Evolutionary conservation across 1,284 basidiomycete species (phyloP), one percentile per base, ranked within the genome.

Genomic region (Ceraceosorus guamensis): DNA sequence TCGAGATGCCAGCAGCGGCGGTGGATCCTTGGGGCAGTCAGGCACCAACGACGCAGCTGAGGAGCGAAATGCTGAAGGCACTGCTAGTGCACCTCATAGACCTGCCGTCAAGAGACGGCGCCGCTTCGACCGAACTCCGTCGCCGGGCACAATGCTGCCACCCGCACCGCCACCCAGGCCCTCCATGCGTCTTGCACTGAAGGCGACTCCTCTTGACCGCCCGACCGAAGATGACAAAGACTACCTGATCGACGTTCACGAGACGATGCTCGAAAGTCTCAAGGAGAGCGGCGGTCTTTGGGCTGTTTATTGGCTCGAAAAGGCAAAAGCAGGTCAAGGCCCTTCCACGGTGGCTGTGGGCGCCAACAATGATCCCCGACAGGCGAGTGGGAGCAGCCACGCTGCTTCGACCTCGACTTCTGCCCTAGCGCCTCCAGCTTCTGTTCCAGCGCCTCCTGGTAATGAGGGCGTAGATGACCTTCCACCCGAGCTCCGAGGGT

Each of bases 211-310:
- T 16, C 11, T 41, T 16, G 39, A 16, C 39, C 39, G 39, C 1
- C 35, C 35, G 0, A 50, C 46, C 8, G 46, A 11, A 31, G 47
- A 45, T 14, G 52, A 70, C 39, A 58, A 53, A 5, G 65, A 63
- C 48, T 75, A 75, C 55, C 60, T 73, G 30, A 60, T 68, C 59
- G 61, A 68, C 33, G 63, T 75, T 1, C 73, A 71, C 3, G 58
- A 66, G 46, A 52, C 69, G 2, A 61, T 72, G n/a, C 60, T 68
- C 3, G 52, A 59, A 24, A 50, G 63, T 18, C 61, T 75, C 39
- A 64, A 68, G 48, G 43, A 39, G 0, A 16, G 11, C 39, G 39
- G 39, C 24, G 24, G 24, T 24, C 24, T 24, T 24, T 24, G 24
- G 24, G 24, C 24, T 24, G 24, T 24, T 24, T 24, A 24, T 24